Base-by-base conservation (phyloP, 2,329 filamentous ascomycete genomes). In the Endocalyx cinctus region DNA sequence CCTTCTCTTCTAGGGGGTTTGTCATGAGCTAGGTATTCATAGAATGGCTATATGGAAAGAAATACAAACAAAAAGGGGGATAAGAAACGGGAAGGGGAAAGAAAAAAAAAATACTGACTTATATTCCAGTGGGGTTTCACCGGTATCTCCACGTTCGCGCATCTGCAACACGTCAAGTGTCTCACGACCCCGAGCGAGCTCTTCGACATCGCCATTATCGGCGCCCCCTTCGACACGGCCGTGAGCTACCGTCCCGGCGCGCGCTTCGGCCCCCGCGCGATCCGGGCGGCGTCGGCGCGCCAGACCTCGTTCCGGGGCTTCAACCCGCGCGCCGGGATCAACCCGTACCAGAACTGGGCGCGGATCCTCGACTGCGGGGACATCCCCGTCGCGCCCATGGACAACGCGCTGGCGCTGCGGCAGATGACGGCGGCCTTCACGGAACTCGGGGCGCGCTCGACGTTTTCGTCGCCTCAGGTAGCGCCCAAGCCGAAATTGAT, bases 311-410 rank as follows among this genome's bases (percentile, higher is more conserved):
- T 84, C 58, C 77, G 87, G 26, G 84, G 83, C 53, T 88, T 84
- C 72, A 95, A 95, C 61, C 77, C 84, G 3, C 79, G 87, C 15
- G 87, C 87, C 2, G 74, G 72, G 25, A 73, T 95, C 46, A 96
- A 95, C 59, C 87, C 89, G 0, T 95, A 92, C 63, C 67, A 69
- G 16, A 43, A 31, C 40, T 90, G 84, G 83, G 84, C 85, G 1
- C 78, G 67, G 25, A 77, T 95, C 38, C 68, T 90, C 31, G 89
- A 96, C 66, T 96, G 89, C 58, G 89, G 89, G 29, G 89, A 95
- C 56, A 87, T 95, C 35, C 87, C 89, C 17, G 71, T 94, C 45
- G 86, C 83, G 0, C 88, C 88, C 0, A 82, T 94, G 48, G 87
- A 95, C 64, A 95, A 95, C 57, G 77, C 69, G 2, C 68, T 94